phyloP scores from a whole-genome alignment of 495 filamentous ascomycete species.

The Apiosordaria backusii region DNA sequence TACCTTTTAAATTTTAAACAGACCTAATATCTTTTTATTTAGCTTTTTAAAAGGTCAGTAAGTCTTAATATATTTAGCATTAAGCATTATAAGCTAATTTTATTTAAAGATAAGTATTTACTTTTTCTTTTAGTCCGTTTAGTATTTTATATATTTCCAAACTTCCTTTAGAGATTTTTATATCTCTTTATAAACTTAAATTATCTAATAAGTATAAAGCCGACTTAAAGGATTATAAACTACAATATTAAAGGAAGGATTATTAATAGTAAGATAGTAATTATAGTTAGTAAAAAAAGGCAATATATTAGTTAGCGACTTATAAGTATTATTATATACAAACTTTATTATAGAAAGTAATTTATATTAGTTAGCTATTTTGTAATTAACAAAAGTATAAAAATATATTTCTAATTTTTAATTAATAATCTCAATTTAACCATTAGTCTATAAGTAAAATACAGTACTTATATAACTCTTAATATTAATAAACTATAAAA shows the following conservation, averaged over 20 bases:
- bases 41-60: neutral
- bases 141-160: neutral
- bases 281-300: neutral
- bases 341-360: neutral
- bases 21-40: neutral
- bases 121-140: neutral
- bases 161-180: neutral
- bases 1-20: constrained; percentile 2
- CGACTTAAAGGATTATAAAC: neutral
- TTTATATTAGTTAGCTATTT: neutral
- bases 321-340: neutral
- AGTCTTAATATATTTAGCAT: neutral
- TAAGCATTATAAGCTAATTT: neutral
- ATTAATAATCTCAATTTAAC: no score
- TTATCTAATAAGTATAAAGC: neutral
- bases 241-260: neutral
- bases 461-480: no score
- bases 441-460: no score
- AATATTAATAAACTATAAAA: no score
- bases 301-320: neutral
- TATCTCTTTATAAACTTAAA: neutral
- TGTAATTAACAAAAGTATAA: neutral
- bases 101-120: neutral
- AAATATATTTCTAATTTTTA: no score
- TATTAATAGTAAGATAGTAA: neutral